Conservation (phyloP, 495 filamentous ascomycete species). For the Trichoderma orchidacearum region DNA sequence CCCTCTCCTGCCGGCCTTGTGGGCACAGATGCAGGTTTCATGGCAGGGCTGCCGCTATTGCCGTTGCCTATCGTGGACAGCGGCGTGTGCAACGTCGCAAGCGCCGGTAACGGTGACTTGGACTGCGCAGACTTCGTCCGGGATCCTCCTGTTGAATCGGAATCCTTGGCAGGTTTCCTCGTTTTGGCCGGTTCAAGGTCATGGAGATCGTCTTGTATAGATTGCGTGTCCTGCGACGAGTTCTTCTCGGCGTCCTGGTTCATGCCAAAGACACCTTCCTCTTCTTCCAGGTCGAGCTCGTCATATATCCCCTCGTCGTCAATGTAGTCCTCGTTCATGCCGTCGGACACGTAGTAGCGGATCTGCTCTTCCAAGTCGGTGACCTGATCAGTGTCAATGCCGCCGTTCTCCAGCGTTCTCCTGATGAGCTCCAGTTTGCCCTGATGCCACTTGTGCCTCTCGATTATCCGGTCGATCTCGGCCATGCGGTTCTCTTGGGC, state of each 20-base stretch:
- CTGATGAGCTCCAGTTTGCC: slow-evolving; percentile 82
- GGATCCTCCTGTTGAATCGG: slow-evolving; percentile 35
- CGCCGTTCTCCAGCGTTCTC: slow-evolving; percentile 83
- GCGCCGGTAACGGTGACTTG: slow-evolving; percentile 81
- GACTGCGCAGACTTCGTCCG: slow-evolving; percentile 80
- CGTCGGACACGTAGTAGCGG: slow-evolving; percentile 86
- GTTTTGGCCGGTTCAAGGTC: slow-evolving; percentile 45
- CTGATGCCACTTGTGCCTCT: slow-evolving; percentile 94
- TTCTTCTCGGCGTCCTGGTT: slow-evolving; percentile 67
- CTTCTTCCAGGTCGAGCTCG: slow-evolving; percentile 81
- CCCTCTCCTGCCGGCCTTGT: slow-evolving; percentile 76
- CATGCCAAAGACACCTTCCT: slow-evolving; percentile 76
- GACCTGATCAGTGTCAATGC: slow-evolving; percentile 74
- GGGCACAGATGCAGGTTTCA: slow-evolving; percentile 90
- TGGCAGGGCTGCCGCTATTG: slow-evolving; percentile 30
- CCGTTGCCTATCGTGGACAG: slow-evolving; percentile 49
- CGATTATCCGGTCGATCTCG: slow-evolving; percentile 68
- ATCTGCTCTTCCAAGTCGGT: slow-evolving; percentile 81
- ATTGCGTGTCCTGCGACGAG: slow-evolving; percentile 92
- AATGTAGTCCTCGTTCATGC: slow-evolving; percentile 73
- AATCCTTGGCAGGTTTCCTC: slow-evolving; percentile 39
- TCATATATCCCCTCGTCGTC: slow-evolving; percentile 91
- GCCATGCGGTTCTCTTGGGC: slow-evolving; percentile 75
- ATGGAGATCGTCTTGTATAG: slow-evolving; percentile 68
- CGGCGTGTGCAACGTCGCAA: slow-evolving; percentile 71